A percentile compares a stretch with the other conserved stretches of the same genome.
These are phyloP conservation scores for Paramecium pentaurelia DNA, from an alignment of 73 alveolate genomes.

Conservation along the genomic window DNA sequence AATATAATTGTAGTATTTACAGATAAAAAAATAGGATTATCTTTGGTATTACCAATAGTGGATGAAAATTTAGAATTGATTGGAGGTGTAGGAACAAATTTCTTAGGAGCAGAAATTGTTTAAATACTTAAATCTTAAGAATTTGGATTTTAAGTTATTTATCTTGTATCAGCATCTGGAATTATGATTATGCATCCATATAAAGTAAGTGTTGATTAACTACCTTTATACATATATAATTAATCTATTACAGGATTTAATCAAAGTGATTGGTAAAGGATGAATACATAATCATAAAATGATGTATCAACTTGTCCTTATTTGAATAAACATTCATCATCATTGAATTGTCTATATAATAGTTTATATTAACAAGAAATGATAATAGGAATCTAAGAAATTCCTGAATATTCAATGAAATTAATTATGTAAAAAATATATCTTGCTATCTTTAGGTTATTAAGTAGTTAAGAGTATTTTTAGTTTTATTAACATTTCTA, in stretches of 20 bases:
- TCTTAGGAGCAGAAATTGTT: neutral
- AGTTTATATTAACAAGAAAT: neutral
- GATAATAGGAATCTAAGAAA: neutral
- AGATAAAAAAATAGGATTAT: neutral
- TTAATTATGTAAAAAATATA: neutral
- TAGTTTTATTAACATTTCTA: neutral
- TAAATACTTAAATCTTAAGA: neutral
- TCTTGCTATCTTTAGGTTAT: neutral
- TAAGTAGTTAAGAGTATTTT: neutral
- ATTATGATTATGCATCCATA: neutral
- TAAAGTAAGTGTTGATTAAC: neutral
- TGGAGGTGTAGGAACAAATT: neutral
- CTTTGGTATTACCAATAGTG: neutral
- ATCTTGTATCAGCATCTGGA: neutral
- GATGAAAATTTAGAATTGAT: neutral
- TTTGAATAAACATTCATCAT: neutral
- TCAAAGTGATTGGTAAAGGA: neutral
- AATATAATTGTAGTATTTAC: neutral
- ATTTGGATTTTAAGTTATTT: neutral
- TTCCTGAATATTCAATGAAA: neutral
- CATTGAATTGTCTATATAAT: neutral
- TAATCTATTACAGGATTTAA: conserved; percentile 1
- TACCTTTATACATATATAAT: neutral
- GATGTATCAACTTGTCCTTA: neutral
- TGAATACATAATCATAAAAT: neutral